phyloP scores from a whole-genome alignment of 2,329 filamentous ascomycete genomes.

The Aspergillus sergii region DNA sequence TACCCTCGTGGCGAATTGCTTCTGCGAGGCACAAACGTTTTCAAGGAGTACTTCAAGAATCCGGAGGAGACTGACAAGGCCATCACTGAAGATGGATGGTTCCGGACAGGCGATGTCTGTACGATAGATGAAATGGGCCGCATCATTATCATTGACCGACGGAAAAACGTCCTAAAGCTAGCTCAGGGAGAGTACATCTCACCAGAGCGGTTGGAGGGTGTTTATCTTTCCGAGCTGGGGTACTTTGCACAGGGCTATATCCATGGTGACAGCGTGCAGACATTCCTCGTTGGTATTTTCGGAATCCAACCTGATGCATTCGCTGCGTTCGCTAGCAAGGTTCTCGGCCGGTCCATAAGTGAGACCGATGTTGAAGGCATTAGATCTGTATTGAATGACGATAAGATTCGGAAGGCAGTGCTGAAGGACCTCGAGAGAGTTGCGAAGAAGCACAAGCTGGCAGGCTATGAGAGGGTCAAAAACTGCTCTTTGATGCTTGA shows the following conservation, averaged over 20 bases:
- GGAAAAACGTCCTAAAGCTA: conserved; percentile 99
- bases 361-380: conserved; percentile 43
- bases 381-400: conserved; percentile 66
- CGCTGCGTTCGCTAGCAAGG: conserved; percentile 75
- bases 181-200: conserved; percentile 98
- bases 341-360: conserved; percentile 69
- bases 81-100: conserved; percentile 89
- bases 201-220: conserved; percentile 94
- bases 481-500: conserved; percentile 77
- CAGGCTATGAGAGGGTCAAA: conserved; percentile 82
- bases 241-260: conserved; percentile 82
- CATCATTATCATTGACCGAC: conserved; percentile 90
- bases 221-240: conserved; percentile 79
- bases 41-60: conserved; percentile 89
- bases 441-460: conserved; percentile 82
- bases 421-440: conserved; percentile 77
- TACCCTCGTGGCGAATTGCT: conserved; percentile 88
- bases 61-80: conserved; percentile 81
- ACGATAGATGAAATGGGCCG: conserved; percentile 82
- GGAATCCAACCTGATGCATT: conserved; percentile 85
- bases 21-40: conserved; percentile 76
- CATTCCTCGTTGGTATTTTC: conserved; percentile 81
- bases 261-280: conserved; percentile 84
- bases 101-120: conserved; percentile 92
- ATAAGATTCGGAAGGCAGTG: conserved; percentile 73